Evolutionary conservation across 2,329 filamentous ascomycete species (phyloP).

Genomic region (Ceratocystis colombiana): DNA sequence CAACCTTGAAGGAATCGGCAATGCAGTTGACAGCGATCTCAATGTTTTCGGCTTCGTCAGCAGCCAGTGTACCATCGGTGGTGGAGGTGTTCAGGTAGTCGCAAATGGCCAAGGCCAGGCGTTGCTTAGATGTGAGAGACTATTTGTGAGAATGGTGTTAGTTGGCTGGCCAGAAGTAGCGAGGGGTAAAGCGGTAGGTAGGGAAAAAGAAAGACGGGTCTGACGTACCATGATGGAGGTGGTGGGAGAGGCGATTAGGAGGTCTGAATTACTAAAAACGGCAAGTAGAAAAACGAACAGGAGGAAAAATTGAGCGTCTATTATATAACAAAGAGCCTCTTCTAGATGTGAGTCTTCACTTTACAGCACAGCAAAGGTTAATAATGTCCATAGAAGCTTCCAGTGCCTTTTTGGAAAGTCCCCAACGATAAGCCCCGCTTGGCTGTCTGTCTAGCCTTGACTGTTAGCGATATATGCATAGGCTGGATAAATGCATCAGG

Average conservation of each 20-base stretch:
- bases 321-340: background rate
- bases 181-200: conserved; percentile 1
- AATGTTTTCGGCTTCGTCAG: conserved; percentile 86
- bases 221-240: background rate
- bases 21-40: conserved; percentile 94
- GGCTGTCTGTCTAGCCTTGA: background rate
- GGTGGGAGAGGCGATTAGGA: background rate
- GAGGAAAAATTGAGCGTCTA: background rate
- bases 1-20: conserved; percentile 87
- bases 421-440: background rate
- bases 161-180: conserved; percentile 9
- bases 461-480: background rate
- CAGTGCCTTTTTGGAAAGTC: background rate
- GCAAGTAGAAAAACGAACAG: background rate
- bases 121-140: conserved; percentile 53
- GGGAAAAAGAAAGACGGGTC: background rate
- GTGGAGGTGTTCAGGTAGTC: conserved; percentile 82
- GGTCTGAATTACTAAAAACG: background rate
- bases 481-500: background rate
- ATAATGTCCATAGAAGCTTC: background rate
- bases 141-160: conserved; percentile 19
- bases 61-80: conserved; percentile 74
- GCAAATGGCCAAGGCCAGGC: conserved; percentile 92
- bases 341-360: background rate
- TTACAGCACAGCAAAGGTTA: background rate